Base-by-base conservation (phyloP, 768 basidiomycete species). In the Mycena chlorophos region DNA sequence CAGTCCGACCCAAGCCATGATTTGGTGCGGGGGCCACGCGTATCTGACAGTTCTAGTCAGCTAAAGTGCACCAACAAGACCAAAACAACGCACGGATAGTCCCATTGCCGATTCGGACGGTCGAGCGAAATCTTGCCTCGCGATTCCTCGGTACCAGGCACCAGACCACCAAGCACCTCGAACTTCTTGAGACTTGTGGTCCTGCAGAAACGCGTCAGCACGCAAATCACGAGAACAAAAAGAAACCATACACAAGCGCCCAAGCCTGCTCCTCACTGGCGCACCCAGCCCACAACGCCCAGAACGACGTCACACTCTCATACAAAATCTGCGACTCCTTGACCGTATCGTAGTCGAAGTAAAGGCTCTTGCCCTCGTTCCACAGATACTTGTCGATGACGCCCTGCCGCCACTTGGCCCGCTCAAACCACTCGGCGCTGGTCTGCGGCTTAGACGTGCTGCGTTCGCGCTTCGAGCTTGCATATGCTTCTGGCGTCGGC, bases 51-150 rank as follows among this genome's bases (percentile, higher is more conserved):
- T n/a, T n/a, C 40, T 17, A 58, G 28, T 37, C 37, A 20, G 37
- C 30, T 26, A 37, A 42, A 6, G 40, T 14, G 14, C 13, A 16
- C 6, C 20, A 12, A 20, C 13, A 42, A 19, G 25, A 49, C 45
- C n/a, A 17, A 12, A 39, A 55, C 52, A 30, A 85, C 90, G 63
- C 75, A 94, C 77, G 94, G 96, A 71, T 94, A 95, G 69, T 95
- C 96, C 97, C 96, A 99, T 68, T 99, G 96, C 60, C 96, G 91
- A 74, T 98, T 98, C 16, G 96, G 96, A 46, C 97, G 81, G 65
- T 97, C 94, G 51, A 99, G 78, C 16, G 95, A 96, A 55, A 98
- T 95, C 70, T 91, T 90, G 51, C 96, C 96, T 55, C 96, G 83
- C 37, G 94, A 97, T 69, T 94, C 91, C 64, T 99, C 97, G 1